These are phyloP conservation scores for Diaporthe destruens DNA, from an alignment of 2,329 filamentous ascomycete species.

Conservation along the genomic window DNA sequence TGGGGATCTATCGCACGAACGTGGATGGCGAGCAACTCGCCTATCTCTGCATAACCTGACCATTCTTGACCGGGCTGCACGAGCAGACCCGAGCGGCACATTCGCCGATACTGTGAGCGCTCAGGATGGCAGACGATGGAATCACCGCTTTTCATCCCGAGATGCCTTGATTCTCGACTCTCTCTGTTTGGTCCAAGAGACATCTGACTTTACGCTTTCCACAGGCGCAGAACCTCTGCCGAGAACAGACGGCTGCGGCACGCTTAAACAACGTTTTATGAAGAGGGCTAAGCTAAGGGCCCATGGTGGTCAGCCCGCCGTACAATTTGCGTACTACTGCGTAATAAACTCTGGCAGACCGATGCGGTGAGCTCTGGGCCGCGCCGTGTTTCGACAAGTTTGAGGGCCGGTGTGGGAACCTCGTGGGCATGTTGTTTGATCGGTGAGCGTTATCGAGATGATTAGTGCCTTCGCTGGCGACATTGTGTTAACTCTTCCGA, in stretches of 20 bases:
- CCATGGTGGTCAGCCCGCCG: conserved; percentile 18
- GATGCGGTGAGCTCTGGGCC: conserved; percentile 35
- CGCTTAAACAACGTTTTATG: conserved; percentile 34
- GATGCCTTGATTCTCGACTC: neutral
- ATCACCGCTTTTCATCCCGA: neutral
- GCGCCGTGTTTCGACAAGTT: neutral
- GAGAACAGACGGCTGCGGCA: neutral
- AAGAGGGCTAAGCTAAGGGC: conserved; percentile 32
- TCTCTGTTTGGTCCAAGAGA: conserved; percentile 2
- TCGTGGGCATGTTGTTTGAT: conserved; percentile 22
- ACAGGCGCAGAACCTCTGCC: neutral
- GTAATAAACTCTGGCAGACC: conserved; percentile 9
- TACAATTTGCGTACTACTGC: neutral
- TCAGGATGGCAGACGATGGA: neutral
- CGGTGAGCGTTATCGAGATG: conserved; percentile 28
- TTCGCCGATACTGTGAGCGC: neutral
- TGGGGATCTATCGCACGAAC: conserved; percentile 10
- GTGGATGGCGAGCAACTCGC: conserved; percentile 29
- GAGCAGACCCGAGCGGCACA: neutral
- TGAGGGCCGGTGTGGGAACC: conserved; percentile 7
- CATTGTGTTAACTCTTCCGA: conserved; percentile 4
- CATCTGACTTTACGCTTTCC: neutral
- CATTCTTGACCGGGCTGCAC: neutral
- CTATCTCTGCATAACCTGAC: conserved; percentile 32
- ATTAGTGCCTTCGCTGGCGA: conserved; percentile 16